Base-by-base conservation (phyloP, 371 early-diverging fungal species). In the Syncephalastrum racemosum region DNA sequence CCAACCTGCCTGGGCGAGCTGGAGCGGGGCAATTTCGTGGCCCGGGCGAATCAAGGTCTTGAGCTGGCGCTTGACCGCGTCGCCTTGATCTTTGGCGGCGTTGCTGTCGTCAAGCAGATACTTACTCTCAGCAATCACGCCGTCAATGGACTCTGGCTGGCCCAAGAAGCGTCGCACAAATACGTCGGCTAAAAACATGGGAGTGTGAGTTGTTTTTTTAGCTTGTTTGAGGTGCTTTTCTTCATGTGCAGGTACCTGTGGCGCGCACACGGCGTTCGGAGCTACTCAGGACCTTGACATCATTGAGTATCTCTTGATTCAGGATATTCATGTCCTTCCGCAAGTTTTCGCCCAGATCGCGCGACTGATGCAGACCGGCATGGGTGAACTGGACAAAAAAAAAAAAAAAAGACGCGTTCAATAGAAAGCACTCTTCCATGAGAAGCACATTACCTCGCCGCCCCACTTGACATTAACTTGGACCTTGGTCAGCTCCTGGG, bases 401-500 rank as follows among this genome's bases (percentile, higher is more conserved):
- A 25, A 14, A 46, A 23, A 22, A 53, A 23, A 23, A 31, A 43
- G 18, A 53, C 3, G 2, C 23, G n/a, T 50, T 14, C 27, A 1
- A 36, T 18, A 45, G 36, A 16, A 6, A 46, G 15, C 15, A 41
- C 16, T 23, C 19, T 18, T 40, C 41, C 52, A 8, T 22, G 19
- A 48, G 10, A 27, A 49, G 22, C 47, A 14, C 18, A 47, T 62
- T 74, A 83, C 85, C 74, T 94, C 94, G 43, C 96, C 98, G 40
- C 95, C 97, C 98, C 97, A 98, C 65, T 98, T 98, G 53, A 97
- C 91, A 66, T 96, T 89, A 19, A 96, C 71, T 73, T 95, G 94
- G 8, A 92, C 68, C 57, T 93, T 92, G 36, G 84, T 78, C 3
- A 94, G 76, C 4, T 68, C 47, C 6, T 76, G 66, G 42, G 75